Base-by-base conservation (phyloP, 2,329 filamentous ascomycete genomes). In the Aureobasidium mangrovei region DNA sequence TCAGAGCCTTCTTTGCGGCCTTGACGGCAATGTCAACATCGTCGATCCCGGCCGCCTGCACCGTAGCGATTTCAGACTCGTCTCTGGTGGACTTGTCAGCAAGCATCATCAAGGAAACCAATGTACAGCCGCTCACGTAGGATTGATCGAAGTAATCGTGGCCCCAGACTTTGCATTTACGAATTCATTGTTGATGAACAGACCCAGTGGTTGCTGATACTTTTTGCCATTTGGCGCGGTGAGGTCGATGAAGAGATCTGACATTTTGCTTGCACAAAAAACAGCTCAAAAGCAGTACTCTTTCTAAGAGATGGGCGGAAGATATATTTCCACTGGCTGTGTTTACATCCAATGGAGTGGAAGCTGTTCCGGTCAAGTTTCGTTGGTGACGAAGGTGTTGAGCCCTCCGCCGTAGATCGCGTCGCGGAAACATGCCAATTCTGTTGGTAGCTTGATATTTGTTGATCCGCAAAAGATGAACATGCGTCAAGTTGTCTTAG, bases 1-100 rank as follows among this genome's bases (percentile, higher is more conserved):
- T 78, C 68, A 91, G 89, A 49, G 88, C 87, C 69, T 84, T 84
- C 67, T 88, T 85, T 60, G 89, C 89, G 51, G 87, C 88, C 55
- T 79, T 74, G 60, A 94, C 88, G 59, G 89, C 88, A 56, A 88
- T 70, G 67, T 81, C 77, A 65, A 79, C 74, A 72, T 90, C 87
- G n/a, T 46, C 43, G n/a, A 9, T 43, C 9, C 8, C 7, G n/a
- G 35, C 35, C n/a, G 35, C 35, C n/a, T 38, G 35, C 35, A 38
- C 35, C 35, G 35, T 38, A 8, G 35, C n/a, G 7, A 38, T 38
- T 24, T 43, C 40, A 8, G 9, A 12, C 24, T 43, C 40, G 40
- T 8, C 26, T 26, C 40, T 43, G 40, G 24, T 43, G 8, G 8
- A 24, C 7, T 9, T 24, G 35, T 38, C 35, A 38, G 26, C 9